Conservation (phyloP, 2,329 filamentous ascomycete genomes). For the Neopestalotiopsis rosae region DNA sequence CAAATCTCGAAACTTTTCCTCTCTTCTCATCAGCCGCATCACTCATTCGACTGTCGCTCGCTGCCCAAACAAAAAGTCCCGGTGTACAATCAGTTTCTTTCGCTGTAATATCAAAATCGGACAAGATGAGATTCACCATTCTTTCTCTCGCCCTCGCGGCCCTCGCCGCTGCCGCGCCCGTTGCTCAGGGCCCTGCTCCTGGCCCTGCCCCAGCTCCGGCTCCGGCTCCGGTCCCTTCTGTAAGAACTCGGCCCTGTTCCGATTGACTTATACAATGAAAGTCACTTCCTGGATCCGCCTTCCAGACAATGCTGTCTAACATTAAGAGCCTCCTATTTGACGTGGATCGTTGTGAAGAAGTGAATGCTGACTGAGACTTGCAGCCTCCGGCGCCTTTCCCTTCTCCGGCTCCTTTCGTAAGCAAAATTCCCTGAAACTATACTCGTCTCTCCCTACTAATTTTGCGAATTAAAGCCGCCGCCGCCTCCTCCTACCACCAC, state of each 20-base stretch:
- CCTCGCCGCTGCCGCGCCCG: slow-evolving; percentile 1
- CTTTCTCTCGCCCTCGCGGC: slow-evolving; percentile 13
- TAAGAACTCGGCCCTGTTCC: background rate
- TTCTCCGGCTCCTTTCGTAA: background rate
- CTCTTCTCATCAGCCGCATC: slow-evolving; percentile 14
- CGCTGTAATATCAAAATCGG: background rate
- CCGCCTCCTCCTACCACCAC: background rate
- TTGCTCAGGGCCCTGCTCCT: slow-evolving; percentile 1
- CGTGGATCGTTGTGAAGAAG: background rate
- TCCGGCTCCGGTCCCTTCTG: slow-evolving; percentile 6
- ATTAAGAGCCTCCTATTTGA: background rate
- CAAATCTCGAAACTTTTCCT: background rate
- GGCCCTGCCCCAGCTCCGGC: background rate
- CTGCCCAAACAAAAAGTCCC: background rate
- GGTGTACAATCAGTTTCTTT: background rate
- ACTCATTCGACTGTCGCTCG: slow-evolving; percentile 13
- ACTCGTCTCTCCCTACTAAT: background rate
- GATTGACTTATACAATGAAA: background rate
- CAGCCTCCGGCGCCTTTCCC: background rate
- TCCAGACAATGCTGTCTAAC: background rate
- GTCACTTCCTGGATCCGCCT: background rate
- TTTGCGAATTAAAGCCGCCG: background rate
- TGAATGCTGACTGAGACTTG: background rate
- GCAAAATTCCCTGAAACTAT: background rate
- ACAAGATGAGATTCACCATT: slow-evolving; percentile 13